Conservation (phyloP, 2,329 filamentous ascomycete genomes). For the Scedosporium aurantiacum region DNA sequence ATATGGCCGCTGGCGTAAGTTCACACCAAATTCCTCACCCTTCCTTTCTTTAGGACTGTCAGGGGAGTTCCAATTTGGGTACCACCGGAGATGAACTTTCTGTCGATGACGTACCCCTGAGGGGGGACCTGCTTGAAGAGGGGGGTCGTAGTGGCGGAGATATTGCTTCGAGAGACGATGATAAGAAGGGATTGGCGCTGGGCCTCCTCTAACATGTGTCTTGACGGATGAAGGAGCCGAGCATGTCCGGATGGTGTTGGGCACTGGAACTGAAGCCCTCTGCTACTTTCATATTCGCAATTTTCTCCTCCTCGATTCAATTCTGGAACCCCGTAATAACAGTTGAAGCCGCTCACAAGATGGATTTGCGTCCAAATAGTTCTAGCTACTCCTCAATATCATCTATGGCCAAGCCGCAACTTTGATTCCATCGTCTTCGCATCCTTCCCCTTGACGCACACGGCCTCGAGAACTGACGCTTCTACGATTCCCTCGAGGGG, state of each 20-base stretch:
- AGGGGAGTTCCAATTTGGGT: constrained; percentile 32
- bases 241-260: constrained; percentile 28
- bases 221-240: constrained; percentile 29
- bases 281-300: constrained; percentile 32
- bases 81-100: constrained; percentile 31
- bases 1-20: constrained; percentile 39
- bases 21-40: neutral
- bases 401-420: no score
- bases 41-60: no score
- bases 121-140: constrained; percentile 23
- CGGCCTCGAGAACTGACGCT: no score
- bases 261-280: constrained; percentile 29
- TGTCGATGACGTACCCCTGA: constrained; percentile 26
- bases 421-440: no score
- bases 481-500: no score
- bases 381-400: no score
- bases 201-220: constrained; percentile 18
- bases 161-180: constrained; percentile 26
- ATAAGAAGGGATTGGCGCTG: constrained; percentile 21
- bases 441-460: no score
- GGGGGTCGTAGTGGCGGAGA: constrained; percentile 22
- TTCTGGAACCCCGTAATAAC: no score
- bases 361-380: no score
- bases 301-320: no score
- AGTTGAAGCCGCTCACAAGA: no score